phyloP scores from a whole-genome alignment of 2,329 filamentous ascomycete species.

The Alternaria arborescens region DNA sequence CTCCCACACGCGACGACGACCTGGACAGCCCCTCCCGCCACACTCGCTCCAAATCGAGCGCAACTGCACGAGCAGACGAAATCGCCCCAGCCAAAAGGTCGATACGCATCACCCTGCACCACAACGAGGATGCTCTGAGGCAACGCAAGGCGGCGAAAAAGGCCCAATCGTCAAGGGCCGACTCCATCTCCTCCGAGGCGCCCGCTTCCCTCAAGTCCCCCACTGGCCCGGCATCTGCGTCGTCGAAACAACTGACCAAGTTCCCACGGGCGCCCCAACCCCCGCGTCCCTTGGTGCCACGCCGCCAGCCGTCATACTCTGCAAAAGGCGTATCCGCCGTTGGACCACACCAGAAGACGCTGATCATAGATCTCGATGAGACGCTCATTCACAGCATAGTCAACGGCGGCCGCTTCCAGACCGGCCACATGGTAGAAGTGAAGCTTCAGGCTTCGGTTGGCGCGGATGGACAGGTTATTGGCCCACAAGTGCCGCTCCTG shows the following conservation, averaged over 20 bases:
- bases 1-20: slow-evolving; percentile 40
- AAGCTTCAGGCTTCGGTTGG: slow-evolving; percentile 79
- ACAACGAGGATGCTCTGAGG: slow-evolving; percentile 78
- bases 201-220: slow-evolving; percentile 88
- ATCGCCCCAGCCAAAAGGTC: slow-evolving; percentile 75
- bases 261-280: slow-evolving; percentile 91
- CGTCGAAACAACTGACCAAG: slow-evolving; percentile 74
- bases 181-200: slow-evolving; percentile 52
- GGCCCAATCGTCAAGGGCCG: slow-evolving; percentile 54
- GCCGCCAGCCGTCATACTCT: slow-evolving; percentile 87
- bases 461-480: slow-evolving; percentile 71
- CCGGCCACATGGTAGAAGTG: slow-evolving; percentile 98
- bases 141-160: slow-evolving; percentile 77
- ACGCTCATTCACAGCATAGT: slow-evolving; percentile 98
- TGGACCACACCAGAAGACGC: slow-evolving; percentile 75
- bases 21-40: slow-evolving; percentile 59
- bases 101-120: slow-evolving; percentile 88
- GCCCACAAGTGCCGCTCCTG: slow-evolving; percentile 92
- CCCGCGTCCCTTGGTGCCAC: slow-evolving; percentile 87
- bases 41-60: slow-evolving; percentile 68
- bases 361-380: slow-evolving; percentile 95
- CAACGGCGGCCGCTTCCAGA: slow-evolving; percentile 93
- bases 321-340: slow-evolving; percentile 44
- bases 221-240: slow-evolving; percentile 73
- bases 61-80: slow-evolving; percentile 65